These are phyloP conservation scores for Alloteropsis semialata DNA, from an alignment of 176 grass and related monocot species.

Conservation along the genomic window DNA sequence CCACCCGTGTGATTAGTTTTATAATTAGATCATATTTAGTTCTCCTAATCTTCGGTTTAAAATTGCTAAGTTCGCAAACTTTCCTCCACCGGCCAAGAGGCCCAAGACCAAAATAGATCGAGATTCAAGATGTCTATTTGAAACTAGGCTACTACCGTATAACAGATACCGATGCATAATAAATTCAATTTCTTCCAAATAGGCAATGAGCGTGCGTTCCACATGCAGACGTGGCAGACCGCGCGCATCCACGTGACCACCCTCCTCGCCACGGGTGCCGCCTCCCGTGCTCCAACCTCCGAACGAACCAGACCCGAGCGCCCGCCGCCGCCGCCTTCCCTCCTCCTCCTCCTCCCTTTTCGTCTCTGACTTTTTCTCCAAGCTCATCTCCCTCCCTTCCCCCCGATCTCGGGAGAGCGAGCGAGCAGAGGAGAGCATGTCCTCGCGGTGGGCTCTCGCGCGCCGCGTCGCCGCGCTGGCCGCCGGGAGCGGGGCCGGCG, in stretches of 20 bases:
- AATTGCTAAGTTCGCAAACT: too few species aligned
- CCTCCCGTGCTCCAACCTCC: neutral
- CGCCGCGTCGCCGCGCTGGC: slow-evolving; percentile 33
- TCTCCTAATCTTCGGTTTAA: too few species aligned
- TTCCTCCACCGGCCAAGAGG: too few species aligned
- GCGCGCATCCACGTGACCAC: neutral
- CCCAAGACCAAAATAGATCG: too few species aligned
- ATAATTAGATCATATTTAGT: too few species aligned
- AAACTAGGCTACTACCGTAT: too few species aligned
- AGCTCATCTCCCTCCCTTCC: slow-evolving; percentile 20
- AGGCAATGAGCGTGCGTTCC: neutral
- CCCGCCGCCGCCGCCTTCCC: neutral
- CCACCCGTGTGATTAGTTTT: too few species aligned
- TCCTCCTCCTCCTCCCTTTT: neutral
- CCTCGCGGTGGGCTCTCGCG: slow-evolving; percentile 47
- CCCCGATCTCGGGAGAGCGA: slow-evolving; percentile 35
- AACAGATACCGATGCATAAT: too few species aligned
- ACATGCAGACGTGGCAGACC: neutral
- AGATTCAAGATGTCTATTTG: too few species aligned
- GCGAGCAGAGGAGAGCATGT: slow-evolving; percentile 4
- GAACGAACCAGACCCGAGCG: neutral
- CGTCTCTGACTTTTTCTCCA: slow-evolving; percentile 42
- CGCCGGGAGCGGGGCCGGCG: neutral
- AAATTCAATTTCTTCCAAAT: too few species aligned
- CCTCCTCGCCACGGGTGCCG: neutral